Base-by-base conservation (phyloP, 2,329 filamentous ascomycete species). In the Paecilomyces sp. region DNA sequence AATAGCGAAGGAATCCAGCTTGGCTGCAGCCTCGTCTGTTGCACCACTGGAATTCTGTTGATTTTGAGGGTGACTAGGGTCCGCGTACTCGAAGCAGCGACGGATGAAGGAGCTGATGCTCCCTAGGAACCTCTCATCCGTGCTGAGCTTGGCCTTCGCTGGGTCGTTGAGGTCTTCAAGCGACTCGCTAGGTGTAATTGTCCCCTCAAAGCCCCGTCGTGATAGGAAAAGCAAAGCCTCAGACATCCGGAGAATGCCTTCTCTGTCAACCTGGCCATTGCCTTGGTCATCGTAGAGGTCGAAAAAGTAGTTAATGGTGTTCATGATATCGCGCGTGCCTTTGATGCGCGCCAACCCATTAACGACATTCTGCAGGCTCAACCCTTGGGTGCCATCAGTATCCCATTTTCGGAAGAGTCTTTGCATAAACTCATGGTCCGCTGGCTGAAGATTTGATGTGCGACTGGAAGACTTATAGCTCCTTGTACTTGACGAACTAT, bases 281-380 rank as follows among this genome's bases (percentile, higher is more conserved):
- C 87, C 85, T 68, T 93, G 89, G 65, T 99, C 93, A 71, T 99
- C 94, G 73, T 97, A 97, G 0, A 99, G 84, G 69, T 97, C 91
- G 67, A 99, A 99, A 74, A 99, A 97, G 76, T 97, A 97, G 61
- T 88, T 94, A 70, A 99, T 97, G 60, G 90, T 94, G 31, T 91
- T 91, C 93, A 99, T 97, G 65, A 99, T 97, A 74, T 99, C 94
- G 54, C 88, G 88, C 58, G 89, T 92, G 8, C 94, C 93, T 74
- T 96, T 97, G 69, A 99, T 91, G 13, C 90, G 86, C 1, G 93
- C 92, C 54, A 99, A 80, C 0, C 94, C 94, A 18, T 88, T 89
- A 4, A 97, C 94, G 2, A 99, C 91, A 66, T 97, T 91, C 69
- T 96, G 92, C 56, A 99, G 78, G 18, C 88, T 95, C 63, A 99